Conservation (phyloP, 2,329 filamentous ascomycete genomes). For the Harringtonia lauricola region DNA sequence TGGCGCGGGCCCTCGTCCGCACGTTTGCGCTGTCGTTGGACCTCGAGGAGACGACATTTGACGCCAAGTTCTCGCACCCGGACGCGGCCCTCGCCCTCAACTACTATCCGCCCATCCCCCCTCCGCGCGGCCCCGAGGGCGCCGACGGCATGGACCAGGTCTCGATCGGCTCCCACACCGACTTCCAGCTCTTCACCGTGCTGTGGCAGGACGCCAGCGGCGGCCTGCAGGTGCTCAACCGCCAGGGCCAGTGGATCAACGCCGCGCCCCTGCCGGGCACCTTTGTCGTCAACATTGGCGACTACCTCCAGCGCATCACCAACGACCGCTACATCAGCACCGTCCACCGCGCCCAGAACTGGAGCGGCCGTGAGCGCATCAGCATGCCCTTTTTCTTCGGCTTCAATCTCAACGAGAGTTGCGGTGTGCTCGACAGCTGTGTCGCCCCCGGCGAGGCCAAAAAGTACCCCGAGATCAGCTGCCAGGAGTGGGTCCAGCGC, state of each 20-base stretch:
- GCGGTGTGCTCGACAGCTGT: constrained; percentile 7
- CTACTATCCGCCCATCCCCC: constrained; percentile 22
- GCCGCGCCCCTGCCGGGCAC: constrained; percentile 5
- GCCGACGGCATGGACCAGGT: constrained; percentile 18
- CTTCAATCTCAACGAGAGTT: constrained; percentile 14
- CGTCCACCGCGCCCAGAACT: constrained; percentile 9
- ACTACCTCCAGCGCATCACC: constrained; percentile 10
- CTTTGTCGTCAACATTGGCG: constrained; percentile 8
- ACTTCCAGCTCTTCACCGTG: constrained; percentile 32
- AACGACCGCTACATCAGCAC: constrained; percentile 9
- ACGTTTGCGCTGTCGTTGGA: constrained; percentile 44
- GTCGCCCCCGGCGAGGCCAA: constrained; percentile 5
- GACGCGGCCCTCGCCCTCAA: constrained; percentile 31
- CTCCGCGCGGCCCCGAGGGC: neutral
- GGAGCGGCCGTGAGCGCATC: constrained; percentile 7
- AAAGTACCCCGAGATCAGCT: constrained; percentile 8
- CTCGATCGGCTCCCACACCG: constrained; percentile 48
- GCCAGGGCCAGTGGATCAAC: constrained; percentile 5
- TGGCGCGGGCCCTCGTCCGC: constrained; percentile 29
- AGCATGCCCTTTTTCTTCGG: constrained; percentile 11
- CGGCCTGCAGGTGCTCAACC: constrained; percentile 8
- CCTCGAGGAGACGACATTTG: constrained; percentile 43
- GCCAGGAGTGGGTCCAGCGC: constrained; percentile 6
- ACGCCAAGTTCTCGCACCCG: constrained; percentile 39
- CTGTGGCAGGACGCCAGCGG: constrained; percentile 8